phyloP scores from a whole-genome alignment of 1,284 basidiomycete genomes.

The Ustilago curta region DNA sequence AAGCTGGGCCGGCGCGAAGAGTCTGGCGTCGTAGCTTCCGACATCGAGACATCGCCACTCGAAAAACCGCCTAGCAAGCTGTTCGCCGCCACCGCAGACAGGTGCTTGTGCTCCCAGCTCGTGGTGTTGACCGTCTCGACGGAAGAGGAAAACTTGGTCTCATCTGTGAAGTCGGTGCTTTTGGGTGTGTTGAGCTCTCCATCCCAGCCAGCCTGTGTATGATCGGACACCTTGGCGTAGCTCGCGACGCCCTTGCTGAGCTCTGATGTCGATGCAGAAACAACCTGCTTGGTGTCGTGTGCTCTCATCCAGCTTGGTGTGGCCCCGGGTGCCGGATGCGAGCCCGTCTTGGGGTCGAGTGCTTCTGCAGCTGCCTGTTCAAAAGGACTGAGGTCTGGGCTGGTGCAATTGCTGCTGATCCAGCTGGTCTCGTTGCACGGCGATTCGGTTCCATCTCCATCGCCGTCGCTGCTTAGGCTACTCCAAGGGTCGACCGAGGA shows the following conservation, averaged over 20 bases:
- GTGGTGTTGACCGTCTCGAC: slow-evolving; percentile 41
- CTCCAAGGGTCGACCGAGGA: slow-evolving; percentile 56
- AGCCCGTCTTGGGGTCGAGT: slow-evolving; percentile 18
- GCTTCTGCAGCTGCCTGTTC: slow-evolving; percentile 30
- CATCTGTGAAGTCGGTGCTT: slow-evolving; percentile 22
- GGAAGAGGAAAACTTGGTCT: slow-evolving; percentile 41
- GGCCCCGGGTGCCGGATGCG: slow-evolving; percentile 6
- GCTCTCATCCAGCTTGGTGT: slow-evolving; percentile 11
- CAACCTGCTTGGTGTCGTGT: slow-evolving; percentile 5
- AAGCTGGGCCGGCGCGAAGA: slow-evolving; percentile 48
- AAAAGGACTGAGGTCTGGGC: slow-evolving; percentile 44
- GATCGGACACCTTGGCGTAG: neutral
- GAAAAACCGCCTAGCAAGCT: slow-evolving; percentile 22
- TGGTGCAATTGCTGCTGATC: slow-evolving; percentile 58
- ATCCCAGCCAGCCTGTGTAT: slow-evolving; percentile 3
- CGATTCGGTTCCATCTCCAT: slow-evolving; percentile 45
- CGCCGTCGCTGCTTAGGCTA: slow-evolving; percentile 53
- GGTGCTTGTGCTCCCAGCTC: slow-evolving; percentile 26
- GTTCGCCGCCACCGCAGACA: slow-evolving; percentile 4
- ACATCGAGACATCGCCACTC: slow-evolving; percentile 35
- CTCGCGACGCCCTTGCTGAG: slow-evolving; percentile 7
- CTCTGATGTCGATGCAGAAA: slow-evolving; percentile 5
- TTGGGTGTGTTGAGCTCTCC: slow-evolving; percentile 38
- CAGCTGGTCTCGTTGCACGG: slow-evolving; percentile 51
- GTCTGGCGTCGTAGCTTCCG: slow-evolving; percentile 46